These are phyloP conservation scores for Psophocarpus tetragonolobus DNA, from an alignment of 306 rosid genomes.

Conservation along the genomic window DNA sequence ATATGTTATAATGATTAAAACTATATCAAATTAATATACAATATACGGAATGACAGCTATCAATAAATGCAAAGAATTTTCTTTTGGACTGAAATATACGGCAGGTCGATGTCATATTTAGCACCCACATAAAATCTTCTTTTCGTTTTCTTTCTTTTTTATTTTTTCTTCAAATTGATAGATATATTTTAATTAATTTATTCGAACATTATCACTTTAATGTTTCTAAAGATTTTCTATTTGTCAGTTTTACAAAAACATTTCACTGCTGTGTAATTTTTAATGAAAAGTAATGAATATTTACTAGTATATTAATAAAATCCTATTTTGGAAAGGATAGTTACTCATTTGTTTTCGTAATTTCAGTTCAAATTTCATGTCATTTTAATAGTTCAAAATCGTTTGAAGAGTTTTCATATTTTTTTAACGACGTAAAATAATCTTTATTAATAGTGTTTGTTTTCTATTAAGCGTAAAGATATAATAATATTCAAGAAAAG, in stretches of 20 bases:
- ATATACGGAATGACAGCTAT: constrained; percentile 3
- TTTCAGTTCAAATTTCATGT: not conserved
- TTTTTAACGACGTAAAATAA: not conserved
- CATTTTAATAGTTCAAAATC: not conserved
- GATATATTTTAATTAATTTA: not conserved
- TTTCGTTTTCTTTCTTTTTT: not conserved
- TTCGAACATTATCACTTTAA: not conserved
- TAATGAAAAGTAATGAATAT: not conserved
- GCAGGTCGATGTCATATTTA: constrained; percentile 39
- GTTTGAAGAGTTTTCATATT: not conserved
- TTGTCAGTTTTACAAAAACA: not conserved
- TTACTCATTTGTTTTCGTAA: not conserved
- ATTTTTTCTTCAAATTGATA: not conserved
- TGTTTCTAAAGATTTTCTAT: not conserved
- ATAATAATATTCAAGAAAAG: not conserved
- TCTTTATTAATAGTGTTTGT: not conserved
- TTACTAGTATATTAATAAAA: not conserved
- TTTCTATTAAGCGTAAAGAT: not conserved
- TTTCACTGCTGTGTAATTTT: not conserved
- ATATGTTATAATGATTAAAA: not conserved
- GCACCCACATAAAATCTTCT: constrained; percentile 37
- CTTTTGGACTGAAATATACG: constrained; percentile 45
- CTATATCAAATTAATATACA: not conserved
- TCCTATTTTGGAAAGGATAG: not conserved
- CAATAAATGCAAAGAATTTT: constrained; percentile 28